phyloP scores from a whole-genome alignment of 495 filamentous ascomycete species.

The Penicillium coffeae region DNA sequence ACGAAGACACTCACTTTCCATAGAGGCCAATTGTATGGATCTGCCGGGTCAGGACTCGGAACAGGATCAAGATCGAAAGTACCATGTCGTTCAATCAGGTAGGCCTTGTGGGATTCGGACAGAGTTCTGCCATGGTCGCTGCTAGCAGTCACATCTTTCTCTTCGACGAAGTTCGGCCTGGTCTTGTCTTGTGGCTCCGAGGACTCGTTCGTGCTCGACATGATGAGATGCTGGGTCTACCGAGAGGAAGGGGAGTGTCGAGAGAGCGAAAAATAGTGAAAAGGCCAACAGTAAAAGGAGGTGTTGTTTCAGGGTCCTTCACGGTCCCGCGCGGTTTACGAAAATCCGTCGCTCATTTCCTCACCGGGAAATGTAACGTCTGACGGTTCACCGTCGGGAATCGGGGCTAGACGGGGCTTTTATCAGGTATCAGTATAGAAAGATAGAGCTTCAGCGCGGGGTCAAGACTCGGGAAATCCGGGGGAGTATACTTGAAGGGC shows the following conservation, averaged over 20 bases:
- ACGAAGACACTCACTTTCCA: conserved; percentile 51
- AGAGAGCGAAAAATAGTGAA: neutral
- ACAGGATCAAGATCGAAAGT: conserved; percentile 50
- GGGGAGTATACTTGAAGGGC: neutral
- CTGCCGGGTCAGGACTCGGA: conserved; percentile 45
- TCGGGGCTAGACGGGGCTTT: too few relatives aligned
- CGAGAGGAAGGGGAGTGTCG: neutral
- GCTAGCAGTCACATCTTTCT: conserved; percentile 14
- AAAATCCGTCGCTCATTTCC: neutral
- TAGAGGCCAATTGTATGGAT: conserved; percentile 52
- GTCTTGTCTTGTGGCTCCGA: conserved; percentile 1
- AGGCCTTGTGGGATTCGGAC: conserved; percentile 39
- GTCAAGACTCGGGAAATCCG: too few relatives aligned
- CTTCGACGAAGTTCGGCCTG: conserved; percentile 22
- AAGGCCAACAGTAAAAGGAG: too few relatives aligned
- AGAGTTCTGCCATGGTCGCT: conserved; percentile 16
- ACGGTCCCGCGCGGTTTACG: neutral
- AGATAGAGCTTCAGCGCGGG: too few relatives aligned
- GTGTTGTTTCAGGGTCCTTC: neutral
- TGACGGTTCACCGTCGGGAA: neutral
- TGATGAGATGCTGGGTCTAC: neutral
- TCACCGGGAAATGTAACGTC: neutral
- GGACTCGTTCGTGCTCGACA: too few relatives aligned
- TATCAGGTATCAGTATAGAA: too few relatives aligned
- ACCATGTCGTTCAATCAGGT: conserved; percentile 50